Conservation (phyloP, 305 asterid genomes). For the Fraxinus sp. region DNA sequence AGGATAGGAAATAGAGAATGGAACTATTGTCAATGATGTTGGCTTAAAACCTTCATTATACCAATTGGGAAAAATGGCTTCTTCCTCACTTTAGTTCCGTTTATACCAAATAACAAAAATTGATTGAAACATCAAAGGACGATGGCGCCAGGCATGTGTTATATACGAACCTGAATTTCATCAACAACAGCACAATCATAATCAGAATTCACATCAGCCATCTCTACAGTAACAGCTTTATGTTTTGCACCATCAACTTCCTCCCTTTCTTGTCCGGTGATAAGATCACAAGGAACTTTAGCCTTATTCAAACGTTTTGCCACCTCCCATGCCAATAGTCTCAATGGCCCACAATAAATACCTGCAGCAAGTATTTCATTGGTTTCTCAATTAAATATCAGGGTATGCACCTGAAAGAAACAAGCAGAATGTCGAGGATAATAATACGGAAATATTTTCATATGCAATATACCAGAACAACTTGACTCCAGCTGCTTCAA, state of each 20-base stretch:
- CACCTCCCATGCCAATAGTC: constrained; percentile 97
- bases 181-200: constrained; percentile 89
- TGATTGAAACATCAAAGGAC: neutral
- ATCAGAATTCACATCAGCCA: constrained; percentile 72
- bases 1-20: neutral
- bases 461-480: constrained; percentile 57
- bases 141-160: constrained; percentile 10
- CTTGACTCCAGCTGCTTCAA: constrained; percentile 71
- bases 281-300: constrained; percentile 82
- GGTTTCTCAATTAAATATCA: constrained; percentile 12
- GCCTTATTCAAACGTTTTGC: constrained; percentile 85
- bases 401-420: neutral
- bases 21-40: neutral
- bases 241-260: constrained; percentile 85
- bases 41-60: neutral
- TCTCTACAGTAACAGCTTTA: constrained; percentile 86
- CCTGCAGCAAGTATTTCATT: constrained; percentile 42
- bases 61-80: neutral
- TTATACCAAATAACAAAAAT: neutral
- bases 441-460: neutral
- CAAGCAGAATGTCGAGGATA: neutral
- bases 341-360: constrained; percentile 94
- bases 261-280: constrained; percentile 96
- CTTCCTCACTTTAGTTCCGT: neutral
- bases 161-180: constrained; percentile 75